phyloP scores from a whole-genome alignment of 2,329 filamentous ascomycete species.

The Cephalotrichum gorgonifer region DNA sequence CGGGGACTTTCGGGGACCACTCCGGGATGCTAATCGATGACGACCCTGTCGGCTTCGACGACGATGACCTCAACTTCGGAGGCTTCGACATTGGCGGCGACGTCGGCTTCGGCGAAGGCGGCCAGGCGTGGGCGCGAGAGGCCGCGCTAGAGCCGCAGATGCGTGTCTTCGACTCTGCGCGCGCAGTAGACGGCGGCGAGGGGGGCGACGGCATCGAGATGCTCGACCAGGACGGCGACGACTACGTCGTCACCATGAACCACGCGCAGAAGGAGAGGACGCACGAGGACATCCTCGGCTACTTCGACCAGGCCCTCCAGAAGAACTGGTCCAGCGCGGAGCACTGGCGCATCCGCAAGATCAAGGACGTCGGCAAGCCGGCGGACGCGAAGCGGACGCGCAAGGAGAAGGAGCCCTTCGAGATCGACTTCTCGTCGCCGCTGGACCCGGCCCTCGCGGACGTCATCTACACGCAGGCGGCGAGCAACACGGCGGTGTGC shows the following conservation, averaged over 20 bases:
- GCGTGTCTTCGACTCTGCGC: slow-evolving; percentile 59
- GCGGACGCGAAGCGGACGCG: slow-evolving; percentile 46
- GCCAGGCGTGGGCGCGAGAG: slow-evolving; percentile 89
- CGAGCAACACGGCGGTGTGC: slow-evolving; percentile 70
- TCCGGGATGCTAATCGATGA: slow-evolving; percentile 81
- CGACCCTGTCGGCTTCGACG: slow-evolving; percentile 64
- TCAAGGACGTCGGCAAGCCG: slow-evolving; percentile 65
- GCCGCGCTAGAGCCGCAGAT: slow-evolving; percentile 80
- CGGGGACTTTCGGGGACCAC: slow-evolving; percentile 49
- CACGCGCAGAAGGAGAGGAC: slow-evolving; percentile 53
- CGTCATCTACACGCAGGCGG: slow-evolving; percentile 69
- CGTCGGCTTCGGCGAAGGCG: slow-evolving; percentile 86
- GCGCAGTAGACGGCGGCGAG: slow-evolving; percentile 45
- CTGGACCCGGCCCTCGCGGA: slow-evolving; percentile 64
- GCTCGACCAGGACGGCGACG: slow-evolving; percentile 48
- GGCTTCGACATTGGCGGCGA: slow-evolving; percentile 63
- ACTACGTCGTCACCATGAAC: slow-evolving; percentile 72
- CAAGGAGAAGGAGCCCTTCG: slow-evolving; percentile 94
- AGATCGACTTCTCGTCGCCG: slow-evolving; percentile 78
- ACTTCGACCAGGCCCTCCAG: slow-evolving; percentile 91
- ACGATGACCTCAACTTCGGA: slow-evolving; percentile 61
- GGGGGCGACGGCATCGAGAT: slow-evolving; percentile 41
- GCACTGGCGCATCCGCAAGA: slow-evolving; percentile 93
- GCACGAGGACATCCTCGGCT: slow-evolving; percentile 92
- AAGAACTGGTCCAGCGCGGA: slow-evolving; percentile 99